Base-by-base conservation (phyloP, 1,284 basidiomycete genomes). In the Malassezia sympodialis region DNA sequence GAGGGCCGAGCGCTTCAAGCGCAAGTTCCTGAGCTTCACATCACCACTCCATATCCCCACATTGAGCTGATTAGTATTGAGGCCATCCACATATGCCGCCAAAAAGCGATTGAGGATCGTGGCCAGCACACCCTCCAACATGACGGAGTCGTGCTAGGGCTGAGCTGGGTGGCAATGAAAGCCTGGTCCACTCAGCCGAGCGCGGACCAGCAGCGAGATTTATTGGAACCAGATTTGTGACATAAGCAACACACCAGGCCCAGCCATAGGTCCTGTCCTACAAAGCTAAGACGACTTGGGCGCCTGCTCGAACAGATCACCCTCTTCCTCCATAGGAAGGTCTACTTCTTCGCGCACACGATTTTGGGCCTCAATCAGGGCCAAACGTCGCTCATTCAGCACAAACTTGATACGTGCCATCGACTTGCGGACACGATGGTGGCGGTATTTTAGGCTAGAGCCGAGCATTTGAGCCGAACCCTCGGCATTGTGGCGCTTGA, bases 401-500 rank as follows among this genome's bases (percentile, higher is more conserved):
- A 96, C 84, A 62, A 83, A 84, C 76, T 98, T 98, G 76, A 96
- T 90, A 40, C 89, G 83, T 19, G 89, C 89, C 89, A 96, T 94
- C n/a, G 88, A 85, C 78, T 91, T 94, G 45, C 87, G 85, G 73
- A 85, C 69, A 21, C 66, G 42, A 53, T 69, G 69, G 26, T 67
- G 66, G 51, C 66, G 66, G 26, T 56, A 27, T 2, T 60, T 50
- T 1, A 71, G 37, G 40, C 63, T 71, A 39, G 64, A 47, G 4
- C 55, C 56, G 53, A 60, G 62, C 58, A 68, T 66, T 17, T 56
- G 56, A 0, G 66, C 61, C 11, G 64, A 53, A 31, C 62, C 60
- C 24, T 62, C 42, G 2, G 62, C 63, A 11, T 62, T 62, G 8
- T 66, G 47, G 12, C 72, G 47, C 21, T 60, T 50, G 23, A 70